Percentiles rank a stretch among this genome's conserved stretches.
Evolutionary conservation across 2,329 filamentous ascomycete species (phyloP).

Genomic region (Myotisia sp.): DNA sequence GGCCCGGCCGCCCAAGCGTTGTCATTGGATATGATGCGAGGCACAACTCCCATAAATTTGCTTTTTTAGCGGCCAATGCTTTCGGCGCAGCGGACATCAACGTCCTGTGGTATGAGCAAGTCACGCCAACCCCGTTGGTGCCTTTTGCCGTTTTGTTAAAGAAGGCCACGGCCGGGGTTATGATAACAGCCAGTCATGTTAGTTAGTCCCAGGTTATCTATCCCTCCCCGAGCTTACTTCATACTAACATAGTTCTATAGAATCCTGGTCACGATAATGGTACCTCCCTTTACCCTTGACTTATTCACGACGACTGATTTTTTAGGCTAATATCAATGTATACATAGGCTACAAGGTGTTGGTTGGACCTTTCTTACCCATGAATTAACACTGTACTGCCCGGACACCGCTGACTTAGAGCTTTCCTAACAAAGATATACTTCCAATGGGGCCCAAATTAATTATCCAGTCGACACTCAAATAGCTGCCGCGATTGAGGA

Average conservation of each 20-base stretch:
- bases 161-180: slow-evolving; percentile 44
- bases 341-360: slow-evolving; percentile 45
- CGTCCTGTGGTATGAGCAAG: slow-evolving; percentile 44
- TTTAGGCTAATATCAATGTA: slow-evolving; percentile 1
- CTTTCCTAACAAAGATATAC: slow-evolving; percentile 36
- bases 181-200: slow-evolving; percentile 51
- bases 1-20: slow-evolving; percentile 34
- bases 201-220: slow-evolving; percentile 13
- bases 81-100: slow-evolving; percentile 45
- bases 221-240: neutral
- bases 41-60: slow-evolving; percentile 48
- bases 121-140: slow-evolving; percentile 47
- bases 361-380: slow-evolving; percentile 9
- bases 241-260: slow-evolving; percentile 13
- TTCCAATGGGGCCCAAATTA: slow-evolving; percentile 51
- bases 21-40: slow-evolving; percentile 51
- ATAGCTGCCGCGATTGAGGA: slow-evolving; percentile 44
- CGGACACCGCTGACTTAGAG: neutral
- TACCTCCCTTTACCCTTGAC: slow-evolving; percentile 10
- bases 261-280: slow-evolving; percentile 51
- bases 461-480: slow-evolving; percentile 45
- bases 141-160: slow-evolving; percentile 45
- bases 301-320: neutral
- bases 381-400: neutral
- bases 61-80: slow-evolving; percentile 44